Percentiles rank a stretch among this genome's conserved stretches.
These are phyloP conservation scores for Calonectria hawksworthii DNA, from an alignment of 2,329 filamentous ascomycete genomes.

Conservation along the genomic window DNA sequence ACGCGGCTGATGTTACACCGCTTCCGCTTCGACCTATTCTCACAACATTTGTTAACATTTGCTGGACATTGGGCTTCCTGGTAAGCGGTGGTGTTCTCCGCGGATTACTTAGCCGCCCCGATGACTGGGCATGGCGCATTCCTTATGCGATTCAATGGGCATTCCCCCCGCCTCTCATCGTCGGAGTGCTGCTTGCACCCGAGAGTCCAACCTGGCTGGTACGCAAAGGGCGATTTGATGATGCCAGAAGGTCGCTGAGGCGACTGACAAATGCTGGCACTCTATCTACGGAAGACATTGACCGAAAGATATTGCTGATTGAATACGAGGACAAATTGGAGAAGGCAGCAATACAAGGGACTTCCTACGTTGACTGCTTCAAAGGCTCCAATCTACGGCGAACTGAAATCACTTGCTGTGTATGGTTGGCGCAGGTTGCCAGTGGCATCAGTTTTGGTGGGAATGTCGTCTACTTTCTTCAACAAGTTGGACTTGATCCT, in stretches of 20 bases:
- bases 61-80: constrained; percentile 59
- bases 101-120: constrained; percentile 40
- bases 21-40: constrained; percentile 51
- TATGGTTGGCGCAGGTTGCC: constrained; percentile 68
- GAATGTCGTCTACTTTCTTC: constrained; percentile 68
- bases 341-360: not conserved
- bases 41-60: constrained; percentile 57
- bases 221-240: not conserved
- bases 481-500: constrained; percentile 61
- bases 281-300: not conserved
- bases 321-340: not conserved
- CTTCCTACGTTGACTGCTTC: not conserved
- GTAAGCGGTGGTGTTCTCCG: constrained; percentile 53
- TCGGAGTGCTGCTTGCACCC: constrained; percentile 53
- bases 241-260: not conserved
- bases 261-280: not conserved
- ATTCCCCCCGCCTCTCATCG: constrained; percentile 54
- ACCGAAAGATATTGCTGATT: not conserved
- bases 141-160: constrained; percentile 60
- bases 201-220: constrained; percentile 50
- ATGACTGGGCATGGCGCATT: constrained; percentile 44
- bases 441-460: constrained; percentile 69
- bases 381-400: not conserved
- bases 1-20: constrained; percentile 56
- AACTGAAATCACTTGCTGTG: constrained; percentile 31